phyloP scores from a whole-genome alignment of 129 eudicot genomes.

The carrot (Daucus carota) region DH1_v3.0 NC_030386.2:40352501-40353000 shows the following conservation, averaged over 20 bases:
- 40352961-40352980: conserved; percentile 1
- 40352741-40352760: neutral
- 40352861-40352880: neutral
- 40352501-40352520: neutral
- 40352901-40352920: neutral
- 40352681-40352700: neutral
- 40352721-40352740: neutral
- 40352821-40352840: neutral
- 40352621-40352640: neutral
- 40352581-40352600: neutral
- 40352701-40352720: neutral
- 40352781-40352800: neutral
- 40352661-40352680: neutral
- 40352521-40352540: neutral
- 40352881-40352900: neutral
- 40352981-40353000: conserved; percentile 5
- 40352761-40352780: neutral
- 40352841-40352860: neutral
- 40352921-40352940: neutral
- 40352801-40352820: neutral
- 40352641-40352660: neutral
- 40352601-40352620: neutral
- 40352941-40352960: neutral
- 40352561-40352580: conserved; percentile 1
- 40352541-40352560: neutral